phyloP scores from a whole-genome alignment of 768 basidiomycete species.

The Termitomyces bulborhizus region DNA sequence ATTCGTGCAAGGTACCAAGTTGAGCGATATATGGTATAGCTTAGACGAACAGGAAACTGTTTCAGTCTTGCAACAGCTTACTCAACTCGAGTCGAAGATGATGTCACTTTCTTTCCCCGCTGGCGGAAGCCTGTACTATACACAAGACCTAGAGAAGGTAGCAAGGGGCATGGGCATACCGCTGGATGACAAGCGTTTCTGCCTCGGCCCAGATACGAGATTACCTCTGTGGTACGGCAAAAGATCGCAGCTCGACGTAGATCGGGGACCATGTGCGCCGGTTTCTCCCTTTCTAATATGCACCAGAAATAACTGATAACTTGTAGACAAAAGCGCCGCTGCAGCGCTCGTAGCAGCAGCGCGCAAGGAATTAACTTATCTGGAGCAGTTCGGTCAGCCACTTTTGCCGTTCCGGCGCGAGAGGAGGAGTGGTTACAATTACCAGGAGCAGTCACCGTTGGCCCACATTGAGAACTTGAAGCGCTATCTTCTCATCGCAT shows the following conservation, averaged over 20 bases:
- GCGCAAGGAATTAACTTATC: slow-evolving; percentile 38
- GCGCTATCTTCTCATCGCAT: not conserved
- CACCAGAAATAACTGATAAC: slow-evolving; percentile 21
- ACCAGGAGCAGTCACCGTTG: not conserved
- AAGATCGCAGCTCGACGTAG: not conserved
- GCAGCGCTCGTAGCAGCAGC: slow-evolving; percentile 25
- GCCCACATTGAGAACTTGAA: not conserved
- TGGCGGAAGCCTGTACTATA: slow-evolving; percentile 15
- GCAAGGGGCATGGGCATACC: slow-evolving; percentile 8
- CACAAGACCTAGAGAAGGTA: slow-evolving; percentile 9
- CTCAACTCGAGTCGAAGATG: slow-evolving; percentile 39
- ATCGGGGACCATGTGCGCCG: not conserved
- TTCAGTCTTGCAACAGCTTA: slow-evolving; percentile 38
- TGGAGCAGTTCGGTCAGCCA: slow-evolving; percentile 41
- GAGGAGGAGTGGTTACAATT: too few species aligned
- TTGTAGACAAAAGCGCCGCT: slow-evolving; percentile 36
- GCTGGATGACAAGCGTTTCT: not conserved
- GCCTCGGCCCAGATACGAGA: not conserved
- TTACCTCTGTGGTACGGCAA: not conserved
- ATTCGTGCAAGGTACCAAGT: not conserved
- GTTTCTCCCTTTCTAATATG: not conserved
- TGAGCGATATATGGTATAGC: not conserved
- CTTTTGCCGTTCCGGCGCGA: slow-evolving; percentile 33
- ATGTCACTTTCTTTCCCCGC: slow-evolving; percentile 45
- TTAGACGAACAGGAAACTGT: slow-evolving; percentile 30